phyloP scores from a whole-genome alignment of 257 asterid genomes.

The Przewalskia tangutica region DNA sequence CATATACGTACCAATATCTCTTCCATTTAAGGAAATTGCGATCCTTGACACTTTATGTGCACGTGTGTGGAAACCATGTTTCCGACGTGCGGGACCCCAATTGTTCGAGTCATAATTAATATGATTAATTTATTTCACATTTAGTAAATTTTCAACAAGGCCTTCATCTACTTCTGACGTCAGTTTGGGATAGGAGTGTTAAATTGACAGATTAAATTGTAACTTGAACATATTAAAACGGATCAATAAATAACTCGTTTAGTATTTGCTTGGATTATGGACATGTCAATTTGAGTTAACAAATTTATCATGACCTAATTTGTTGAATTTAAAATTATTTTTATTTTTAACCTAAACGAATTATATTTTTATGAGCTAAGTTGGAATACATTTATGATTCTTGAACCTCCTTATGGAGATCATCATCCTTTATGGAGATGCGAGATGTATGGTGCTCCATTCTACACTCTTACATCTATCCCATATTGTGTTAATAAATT shows the following conservation, averaged over 20 bases:
- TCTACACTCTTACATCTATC: constrained; percentile 14
- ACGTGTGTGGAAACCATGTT: too few species aligned
- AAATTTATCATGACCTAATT: not conserved
- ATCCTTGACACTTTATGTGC: too few species aligned
- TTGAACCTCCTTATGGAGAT: constrained; percentile 13
- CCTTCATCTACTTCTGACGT: not conserved
- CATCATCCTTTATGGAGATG: constrained; percentile 22
- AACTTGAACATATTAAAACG: not conserved
- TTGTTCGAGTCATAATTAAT: too few species aligned
- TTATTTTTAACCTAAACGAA: not conserved
- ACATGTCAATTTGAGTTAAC: not conserved
- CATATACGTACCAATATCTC: too few species aligned
- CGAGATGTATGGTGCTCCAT: constrained; percentile 26
- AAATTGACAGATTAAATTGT: not conserved
- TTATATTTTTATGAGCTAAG: not conserved
- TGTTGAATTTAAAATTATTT: not conserved
- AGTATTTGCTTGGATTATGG: not conserved
- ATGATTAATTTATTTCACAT: too few species aligned
- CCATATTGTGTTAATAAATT: constrained; percentile 5
- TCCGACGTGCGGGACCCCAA: too few species aligned
- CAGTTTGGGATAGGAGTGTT: not conserved
- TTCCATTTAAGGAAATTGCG: too few species aligned
- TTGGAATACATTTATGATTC: not conserved
- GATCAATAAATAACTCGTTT: constrained; percentile 21
- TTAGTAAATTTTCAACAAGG: too few species aligned